These are phyloP conservation scores for Lagenaria siceraria DNA, from an alignment of 306 rosid species.

Conservation along the genomic window DNA sequence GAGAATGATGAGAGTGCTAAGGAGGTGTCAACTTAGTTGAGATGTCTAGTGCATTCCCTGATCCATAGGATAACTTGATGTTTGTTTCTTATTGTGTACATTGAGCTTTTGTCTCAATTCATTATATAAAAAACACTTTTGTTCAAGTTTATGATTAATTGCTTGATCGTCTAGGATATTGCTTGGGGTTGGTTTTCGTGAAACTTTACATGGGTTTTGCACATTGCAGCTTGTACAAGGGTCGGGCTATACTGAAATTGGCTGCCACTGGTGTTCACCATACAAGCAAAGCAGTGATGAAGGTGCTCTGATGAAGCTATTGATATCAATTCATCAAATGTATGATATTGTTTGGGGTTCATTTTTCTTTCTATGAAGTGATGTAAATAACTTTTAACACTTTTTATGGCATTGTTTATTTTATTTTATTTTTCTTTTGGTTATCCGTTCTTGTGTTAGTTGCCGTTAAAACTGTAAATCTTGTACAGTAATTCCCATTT, in stretches of 20 bases:
- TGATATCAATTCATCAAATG: neutral
- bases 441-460: neutral
- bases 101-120: no score
- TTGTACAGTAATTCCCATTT: neutral
- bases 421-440: neutral
- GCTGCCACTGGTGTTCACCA: conserved; percentile 61
- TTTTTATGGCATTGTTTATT: neutral
- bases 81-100: no score
- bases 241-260: conserved; percentile 48
- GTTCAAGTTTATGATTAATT: neutral
- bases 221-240: conserved; percentile 50
- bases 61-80: no score
- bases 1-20: no score
- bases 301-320: conserved; percentile 31
- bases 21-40: no score
- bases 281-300: conserved; percentile 52
- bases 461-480: neutral
- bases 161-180: neutral
- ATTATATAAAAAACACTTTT: no score
- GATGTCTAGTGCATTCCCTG: no score
- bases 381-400: neutral
- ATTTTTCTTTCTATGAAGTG: neutral
- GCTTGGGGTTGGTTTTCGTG: neutral
- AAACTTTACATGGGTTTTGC: neutral
- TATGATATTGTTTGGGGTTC: neutral